phyloP scores from a whole-genome alignment of 345 rosid species.

The Dipteronia sinensis region DNA sequence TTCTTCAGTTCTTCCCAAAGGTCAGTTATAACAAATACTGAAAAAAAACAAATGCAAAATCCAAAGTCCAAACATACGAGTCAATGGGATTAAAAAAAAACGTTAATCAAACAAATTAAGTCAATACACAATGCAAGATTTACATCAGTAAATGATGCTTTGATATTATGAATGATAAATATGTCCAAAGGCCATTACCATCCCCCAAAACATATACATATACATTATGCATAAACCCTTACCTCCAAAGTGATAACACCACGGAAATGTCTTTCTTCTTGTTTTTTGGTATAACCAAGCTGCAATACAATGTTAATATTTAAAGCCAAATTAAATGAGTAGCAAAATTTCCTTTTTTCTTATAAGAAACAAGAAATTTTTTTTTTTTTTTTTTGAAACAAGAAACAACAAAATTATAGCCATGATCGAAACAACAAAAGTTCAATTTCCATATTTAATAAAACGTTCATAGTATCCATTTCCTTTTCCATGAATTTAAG shows the following conservation, averaged over 20 bases:
- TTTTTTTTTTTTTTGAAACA: background rate
- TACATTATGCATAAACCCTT: constrained; percentile 12
- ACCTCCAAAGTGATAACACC: constrained; percentile 98
- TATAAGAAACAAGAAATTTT: background rate
- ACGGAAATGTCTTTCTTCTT: constrained; percentile 91
- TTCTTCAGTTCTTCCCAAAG: background rate
- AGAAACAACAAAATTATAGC: background rate
- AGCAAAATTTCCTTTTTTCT: background rate
- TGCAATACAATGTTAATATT: constrained; percentile 36
- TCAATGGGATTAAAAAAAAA: background rate
- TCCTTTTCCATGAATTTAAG: background rate
- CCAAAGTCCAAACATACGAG: too few species aligned
- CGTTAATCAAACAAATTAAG: background rate
- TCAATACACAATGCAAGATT: background rate
- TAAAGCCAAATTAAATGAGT: background rate
- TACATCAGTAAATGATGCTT: background rate
- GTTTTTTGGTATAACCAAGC: constrained; percentile 98
- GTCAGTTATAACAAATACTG: background rate
- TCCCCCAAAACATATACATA: background rate
- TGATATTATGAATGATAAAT: too few species aligned
- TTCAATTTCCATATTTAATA: background rate
- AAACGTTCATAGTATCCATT: background rate
- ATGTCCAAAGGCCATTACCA: too few species aligned
- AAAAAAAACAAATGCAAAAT: background rate
- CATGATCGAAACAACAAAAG: background rate